Evolutionary conservation across 495 filamentous ascomycete genomes (phyloP), one percentile per base, ranked within the genome.

Genomic region (Penicillium manginii): DNA sequence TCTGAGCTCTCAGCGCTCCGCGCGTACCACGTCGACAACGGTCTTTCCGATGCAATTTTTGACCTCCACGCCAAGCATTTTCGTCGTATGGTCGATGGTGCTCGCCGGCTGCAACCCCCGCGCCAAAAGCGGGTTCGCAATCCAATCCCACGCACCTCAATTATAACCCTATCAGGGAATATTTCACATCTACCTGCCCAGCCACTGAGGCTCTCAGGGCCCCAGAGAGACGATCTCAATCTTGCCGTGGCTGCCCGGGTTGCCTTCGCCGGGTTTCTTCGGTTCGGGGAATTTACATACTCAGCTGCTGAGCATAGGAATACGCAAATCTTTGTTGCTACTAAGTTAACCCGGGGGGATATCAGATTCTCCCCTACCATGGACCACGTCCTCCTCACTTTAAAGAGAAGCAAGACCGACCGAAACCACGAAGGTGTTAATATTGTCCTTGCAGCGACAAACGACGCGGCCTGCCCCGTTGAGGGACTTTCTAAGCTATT

Each of bases 401-500:
- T 26, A 17, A 58, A 58, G 39, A 48, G 39, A 5, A 58, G 49
- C 31, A 58, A 58, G 49, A 58, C 49, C 19, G 26, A 52, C 56
- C 56, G 12, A 26, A 48, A 49, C 40, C 49, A 58, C 49, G 40
- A 52, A 58, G 56, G 56, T 17, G 40, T 58, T 15, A 26, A 52
- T 18, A 58, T 48, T 52, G 35, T 52, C 46, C 49, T 58, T 37
- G 49, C 49, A 58, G 52, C 42, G 15, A 52, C 56, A 21, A 49
- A 49, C 11, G 35, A 39, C 35, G 35, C 11, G n/a, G 35, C 35
- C 12, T 39, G 35, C 35, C 35, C 35, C 11, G 56, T 52, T 29
- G 50, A 58, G 4, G 49, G 49, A 4, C 56, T 58, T 58, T 40
- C 46, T 48, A 58, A 58, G 49, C 56, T 58, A 18, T 49, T 52